Evolutionary conservation across 2,329 filamentous ascomycete species (phyloP).

Genomic region (Ophiostoma sp.): DNA sequence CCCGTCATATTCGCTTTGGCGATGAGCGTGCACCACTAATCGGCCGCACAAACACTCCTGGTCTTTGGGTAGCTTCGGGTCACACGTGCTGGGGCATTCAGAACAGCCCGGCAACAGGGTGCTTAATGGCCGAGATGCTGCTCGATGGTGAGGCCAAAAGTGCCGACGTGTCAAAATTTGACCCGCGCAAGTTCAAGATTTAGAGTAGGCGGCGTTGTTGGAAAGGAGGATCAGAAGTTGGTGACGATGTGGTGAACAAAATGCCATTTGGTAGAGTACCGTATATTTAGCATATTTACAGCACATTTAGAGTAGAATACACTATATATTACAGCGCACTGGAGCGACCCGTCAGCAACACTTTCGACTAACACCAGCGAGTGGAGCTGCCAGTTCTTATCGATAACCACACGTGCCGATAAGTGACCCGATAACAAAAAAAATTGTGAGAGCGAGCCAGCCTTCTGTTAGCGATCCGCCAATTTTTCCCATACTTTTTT

Average conservation of each 20-base stretch:
- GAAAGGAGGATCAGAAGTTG: neutral
- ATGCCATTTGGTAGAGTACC: neutral
- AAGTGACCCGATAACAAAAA: conserved; percentile 26
- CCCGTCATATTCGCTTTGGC: conserved; percentile 67
- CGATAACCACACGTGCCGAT: conserved; percentile 26
- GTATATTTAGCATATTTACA: conserved; percentile 3
- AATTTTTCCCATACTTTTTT: neutral
- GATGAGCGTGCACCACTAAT: conserved; percentile 69
- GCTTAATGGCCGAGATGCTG: conserved; percentile 75
- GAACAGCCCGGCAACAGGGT: conserved; percentile 86
- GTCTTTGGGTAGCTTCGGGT: conserved; percentile 78
- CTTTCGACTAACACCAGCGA: neutral
- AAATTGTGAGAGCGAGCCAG: conserved; percentile 17
- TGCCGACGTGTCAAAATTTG: conserved; percentile 64
- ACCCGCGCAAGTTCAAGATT: conserved; percentile 65
- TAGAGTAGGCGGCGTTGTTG: conserved; percentile 34
- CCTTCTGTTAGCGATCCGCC: neutral
- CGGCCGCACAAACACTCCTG: conserved; percentile 70
- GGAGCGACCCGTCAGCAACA: too few relatives aligned
- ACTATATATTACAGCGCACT: neutral
- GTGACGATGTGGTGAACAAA: neutral
- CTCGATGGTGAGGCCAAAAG: conserved; percentile 71
- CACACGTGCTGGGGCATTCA: conserved; percentile 99
- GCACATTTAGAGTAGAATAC: neutral
- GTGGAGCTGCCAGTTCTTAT: neutral